Percentiles rank a stretch among this genome's conserved stretches.
These are phyloP conservation scores for Protostelium mycophagum DNA, from an alignment of 78 protist genomes.

Conservation along the genomic window DNA sequence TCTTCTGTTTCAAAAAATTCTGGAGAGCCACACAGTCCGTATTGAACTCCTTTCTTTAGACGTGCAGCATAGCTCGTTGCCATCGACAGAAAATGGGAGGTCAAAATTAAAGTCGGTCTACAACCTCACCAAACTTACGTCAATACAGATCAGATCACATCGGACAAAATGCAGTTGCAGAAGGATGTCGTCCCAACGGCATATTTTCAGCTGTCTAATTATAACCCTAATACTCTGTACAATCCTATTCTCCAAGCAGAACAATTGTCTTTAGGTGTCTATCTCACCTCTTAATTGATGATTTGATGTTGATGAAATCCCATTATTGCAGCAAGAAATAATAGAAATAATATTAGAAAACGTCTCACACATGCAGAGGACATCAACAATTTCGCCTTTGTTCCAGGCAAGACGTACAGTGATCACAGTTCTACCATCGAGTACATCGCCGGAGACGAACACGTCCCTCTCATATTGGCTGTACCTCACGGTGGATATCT, in stretches of 20 bases:
- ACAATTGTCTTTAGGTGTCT: not conserved
- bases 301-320: too few relatives aligned
- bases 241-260: not conserved
- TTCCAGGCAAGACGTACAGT: not conserved
- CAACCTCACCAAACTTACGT: too few relatives aligned
- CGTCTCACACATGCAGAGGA: not conserved
- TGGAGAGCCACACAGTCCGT: not conserved
- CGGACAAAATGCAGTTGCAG: not conserved
- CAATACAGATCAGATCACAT: too few relatives aligned
- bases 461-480: not conserved
- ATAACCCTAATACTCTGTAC: not conserved
- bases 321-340: too few relatives aligned
- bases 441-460: not conserved
- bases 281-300: not conserved
- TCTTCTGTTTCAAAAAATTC: not conserved
- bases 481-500: not conserved
- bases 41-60: not conserved
- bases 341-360: too few relatives aligned
- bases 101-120: too few relatives aligned
- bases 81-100: too few relatives aligned
- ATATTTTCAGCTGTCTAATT: not conserved
- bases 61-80: not conserved
- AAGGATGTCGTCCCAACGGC: not conserved
- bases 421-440: not conserved
- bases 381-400: not conserved